Conservation (phyloP, 805 yeast species). For the Candida tallmaniae region DNA sequence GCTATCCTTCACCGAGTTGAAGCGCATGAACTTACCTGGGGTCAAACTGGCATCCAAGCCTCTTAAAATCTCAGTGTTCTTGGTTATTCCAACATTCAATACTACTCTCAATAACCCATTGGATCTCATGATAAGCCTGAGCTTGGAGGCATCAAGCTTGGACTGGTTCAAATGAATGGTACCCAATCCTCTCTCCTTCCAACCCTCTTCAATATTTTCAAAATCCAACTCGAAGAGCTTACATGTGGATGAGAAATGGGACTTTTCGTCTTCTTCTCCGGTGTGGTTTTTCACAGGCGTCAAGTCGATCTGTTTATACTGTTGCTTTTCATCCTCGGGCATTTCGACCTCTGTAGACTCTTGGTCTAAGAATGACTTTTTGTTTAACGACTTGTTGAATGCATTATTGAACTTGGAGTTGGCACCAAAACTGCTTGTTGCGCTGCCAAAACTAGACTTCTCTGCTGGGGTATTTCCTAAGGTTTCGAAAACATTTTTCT, state of each 20-base stretch:
- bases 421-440: slow-evolving; percentile 37
- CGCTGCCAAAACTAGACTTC: slow-evolving; percentile 8
- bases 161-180: slow-evolving; percentile 70
- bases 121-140: slow-evolving; percentile 86
- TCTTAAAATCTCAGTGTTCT: slow-evolving; percentile 57
- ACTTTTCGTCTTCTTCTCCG: slow-evolving; percentile 85
- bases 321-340: slow-evolving; percentile 14
- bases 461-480: slow-evolving; percentile 9
- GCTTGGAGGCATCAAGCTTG: slow-evolving; percentile 30
- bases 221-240: slow-evolving; percentile 75
- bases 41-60: slow-evolving; percentile 86
- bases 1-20: slow-evolving; percentile 54
- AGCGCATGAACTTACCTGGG: slow-evolving; percentile 78
- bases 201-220: slow-evolving; percentile 62
- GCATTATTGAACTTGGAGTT: slow-evolving; percentile 49
- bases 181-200: slow-evolving; percentile 97
- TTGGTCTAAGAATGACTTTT: slow-evolving; percentile 56
- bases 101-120: slow-evolving; percentile 81
- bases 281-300: slow-evolving; percentile 61
- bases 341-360: slow-evolving; percentile 10
- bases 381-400: slow-evolving; percentile 46
- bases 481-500: slow-evolving; percentile 24
- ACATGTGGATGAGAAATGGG: slow-evolving; percentile 65
- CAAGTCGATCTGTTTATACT: slow-evolving; percentile 22
- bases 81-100: slow-evolving; percentile 64